phyloP scores from a whole-genome alignment of 305 asterid species.

The Striga hermonthica region DNA sequence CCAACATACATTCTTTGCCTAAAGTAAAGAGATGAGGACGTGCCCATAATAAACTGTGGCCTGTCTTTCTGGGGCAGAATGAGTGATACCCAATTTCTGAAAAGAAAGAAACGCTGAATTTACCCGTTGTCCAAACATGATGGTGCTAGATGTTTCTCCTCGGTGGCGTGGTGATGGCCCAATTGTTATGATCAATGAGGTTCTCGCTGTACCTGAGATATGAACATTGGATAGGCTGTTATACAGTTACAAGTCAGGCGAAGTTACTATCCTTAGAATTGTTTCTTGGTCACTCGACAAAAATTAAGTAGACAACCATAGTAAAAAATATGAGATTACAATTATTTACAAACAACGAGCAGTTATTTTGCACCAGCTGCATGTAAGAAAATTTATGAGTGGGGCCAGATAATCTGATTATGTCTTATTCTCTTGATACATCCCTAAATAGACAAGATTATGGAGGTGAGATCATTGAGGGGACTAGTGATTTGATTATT shows the following conservation, averaged over 20 bases:
- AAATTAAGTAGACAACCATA: conserved; percentile 8
- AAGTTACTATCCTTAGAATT: conserved; percentile 6
- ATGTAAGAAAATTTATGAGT: conserved; percentile 14
- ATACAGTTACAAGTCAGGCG: conserved; percentile 12
- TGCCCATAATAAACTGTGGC: no score
- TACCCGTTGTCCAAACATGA: conserved; percentile 92
- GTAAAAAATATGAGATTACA: neutral
- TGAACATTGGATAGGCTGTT: conserved; percentile 21
- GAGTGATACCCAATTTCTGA: conserved; percentile 7
- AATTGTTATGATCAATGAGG: conserved; percentile 75
- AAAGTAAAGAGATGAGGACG: no score
- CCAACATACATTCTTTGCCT: no score
- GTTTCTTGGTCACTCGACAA: conserved; percentile 5
- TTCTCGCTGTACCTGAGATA: conserved; percentile 79
- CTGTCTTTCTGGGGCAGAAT: no score
- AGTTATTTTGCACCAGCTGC: conserved; percentile 17
- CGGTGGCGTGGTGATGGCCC: conserved; percentile 94
- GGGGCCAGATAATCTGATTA: no score
- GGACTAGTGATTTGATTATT: no score
- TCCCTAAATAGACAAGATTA: no score
- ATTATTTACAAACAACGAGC: neutral
- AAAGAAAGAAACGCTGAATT: conserved; percentile 27
- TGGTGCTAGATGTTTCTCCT: conserved; percentile 90
- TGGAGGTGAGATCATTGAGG: no score
- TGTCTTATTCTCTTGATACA: no score